Conservation (phyloP, 2,329 filamentous ascomycete genomes). For the Ilyonectria sp. region DNA sequence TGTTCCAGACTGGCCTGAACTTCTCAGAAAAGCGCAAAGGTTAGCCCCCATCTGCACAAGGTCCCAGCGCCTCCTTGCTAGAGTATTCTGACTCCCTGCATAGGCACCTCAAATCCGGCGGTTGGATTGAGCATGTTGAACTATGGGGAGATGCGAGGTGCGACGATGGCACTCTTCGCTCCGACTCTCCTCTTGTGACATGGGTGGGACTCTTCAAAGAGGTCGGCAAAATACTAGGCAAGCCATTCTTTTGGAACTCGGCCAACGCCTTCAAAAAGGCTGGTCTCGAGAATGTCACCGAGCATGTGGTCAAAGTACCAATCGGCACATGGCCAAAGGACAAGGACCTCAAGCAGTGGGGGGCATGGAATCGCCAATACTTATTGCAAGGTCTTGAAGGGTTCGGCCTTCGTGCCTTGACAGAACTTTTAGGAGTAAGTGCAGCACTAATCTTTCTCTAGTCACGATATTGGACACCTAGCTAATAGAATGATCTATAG, state of each 20-base stretch:
- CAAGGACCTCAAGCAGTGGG: conserved; percentile 46
- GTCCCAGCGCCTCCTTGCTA: conserved; percentile 45
- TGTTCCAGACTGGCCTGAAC: conserved; percentile 66
- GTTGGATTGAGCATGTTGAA: conserved; percentile 41
- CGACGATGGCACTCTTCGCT: conserved; percentile 46
- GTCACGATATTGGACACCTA: neutral
- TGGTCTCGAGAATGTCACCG: conserved; percentile 38
- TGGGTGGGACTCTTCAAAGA: conserved; percentile 40
- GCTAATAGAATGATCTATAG: neutral
- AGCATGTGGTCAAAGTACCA: conserved; percentile 39
- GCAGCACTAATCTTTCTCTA: no score
- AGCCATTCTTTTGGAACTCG: conserved; percentile 37
- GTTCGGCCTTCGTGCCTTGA: conserved; percentile 42
- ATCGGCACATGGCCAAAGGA: conserved; percentile 52
- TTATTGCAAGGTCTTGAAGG: conserved; percentile 44
- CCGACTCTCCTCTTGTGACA: conserved; percentile 33
- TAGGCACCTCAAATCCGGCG: conserved; percentile 37
- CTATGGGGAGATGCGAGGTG: conserved; percentile 37
- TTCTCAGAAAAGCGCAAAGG: conserved; percentile 63
- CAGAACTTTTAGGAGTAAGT: conserved; percentile 36
- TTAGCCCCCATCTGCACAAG: conserved; percentile 45
- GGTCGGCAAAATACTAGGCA: conserved; percentile 37
- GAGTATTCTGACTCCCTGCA: no score
- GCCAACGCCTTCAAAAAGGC: conserved; percentile 36
- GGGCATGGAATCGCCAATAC: conserved; percentile 44